phyloP scores from a whole-genome alignment of 768 basidiomycete genomes.

The Tricholomella constricta region DNA sequence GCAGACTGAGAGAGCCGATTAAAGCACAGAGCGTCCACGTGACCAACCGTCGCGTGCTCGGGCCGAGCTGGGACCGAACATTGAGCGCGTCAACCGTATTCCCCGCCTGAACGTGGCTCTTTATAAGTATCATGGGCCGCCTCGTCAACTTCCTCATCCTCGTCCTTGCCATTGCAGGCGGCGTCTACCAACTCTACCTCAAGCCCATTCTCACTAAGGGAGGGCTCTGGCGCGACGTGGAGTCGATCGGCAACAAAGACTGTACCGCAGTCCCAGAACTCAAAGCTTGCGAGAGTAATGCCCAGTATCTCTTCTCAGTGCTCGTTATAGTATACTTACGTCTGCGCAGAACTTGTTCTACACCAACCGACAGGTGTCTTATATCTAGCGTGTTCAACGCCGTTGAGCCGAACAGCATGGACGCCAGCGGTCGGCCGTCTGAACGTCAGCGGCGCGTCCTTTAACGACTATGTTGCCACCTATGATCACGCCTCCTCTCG shows the following conservation, averaged over 20 bases:
- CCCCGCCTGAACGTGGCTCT: too few relatives aligned
- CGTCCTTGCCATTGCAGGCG: conserved; percentile 41
- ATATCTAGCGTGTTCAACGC: conserved; percentile 66
- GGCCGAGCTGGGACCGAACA: too few relatives aligned
- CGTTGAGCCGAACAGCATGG: conserved; percentile 51
- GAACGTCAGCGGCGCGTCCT: conserved; percentile 39
- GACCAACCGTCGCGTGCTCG: not conserved
- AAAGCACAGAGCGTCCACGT: not conserved
- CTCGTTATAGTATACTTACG: not conserved
- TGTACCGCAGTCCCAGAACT: conserved; percentile 56
- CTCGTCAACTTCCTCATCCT: conserved; percentile 35
- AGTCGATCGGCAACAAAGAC: conserved; percentile 45
- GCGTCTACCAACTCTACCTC: conserved; percentile 49
- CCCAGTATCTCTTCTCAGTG: not conserved
- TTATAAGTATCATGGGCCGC: conserved; percentile 9
- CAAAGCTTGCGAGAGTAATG: conserved; percentile 69
- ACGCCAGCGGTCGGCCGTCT: conserved; percentile 42
- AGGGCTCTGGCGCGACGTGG: conserved; percentile 48
- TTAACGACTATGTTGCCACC: conserved; percentile 12
- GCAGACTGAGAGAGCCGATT: not conserved
- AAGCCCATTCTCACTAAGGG: conserved; percentile 42
- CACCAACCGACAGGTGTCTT: conserved; percentile 57
- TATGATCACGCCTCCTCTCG: conserved; percentile 7
- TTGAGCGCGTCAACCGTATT: too few relatives aligned
- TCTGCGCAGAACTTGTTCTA: conserved; percentile 52